These are phyloP conservation scores for Xylaria polymorpha DNA, from an alignment of 2,329 filamentous ascomycete genomes.

Conservation along the genomic window DNA sequence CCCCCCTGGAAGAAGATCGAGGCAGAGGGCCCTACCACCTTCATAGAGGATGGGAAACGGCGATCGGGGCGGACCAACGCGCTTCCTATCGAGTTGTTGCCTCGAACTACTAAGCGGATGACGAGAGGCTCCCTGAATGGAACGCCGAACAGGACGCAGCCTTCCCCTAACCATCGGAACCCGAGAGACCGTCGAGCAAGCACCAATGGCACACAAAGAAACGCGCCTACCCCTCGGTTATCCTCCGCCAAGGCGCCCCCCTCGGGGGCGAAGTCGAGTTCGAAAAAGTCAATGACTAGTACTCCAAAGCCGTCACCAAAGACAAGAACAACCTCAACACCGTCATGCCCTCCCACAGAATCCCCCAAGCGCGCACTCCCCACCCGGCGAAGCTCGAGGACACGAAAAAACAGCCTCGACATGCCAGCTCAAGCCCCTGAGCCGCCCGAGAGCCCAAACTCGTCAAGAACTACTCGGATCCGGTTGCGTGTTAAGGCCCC, in stretches of 20 bases:
- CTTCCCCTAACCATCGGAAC: constrained; percentile 46
- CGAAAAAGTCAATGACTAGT: constrained; percentile 41
- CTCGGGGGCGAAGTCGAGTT: constrained; percentile 41
- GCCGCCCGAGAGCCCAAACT: constrained; percentile 42
- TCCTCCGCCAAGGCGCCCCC: constrained; percentile 43
- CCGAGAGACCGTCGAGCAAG: constrained; percentile 48
- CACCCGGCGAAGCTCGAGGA: constrained; percentile 58
- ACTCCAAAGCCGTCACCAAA: constrained; percentile 43
- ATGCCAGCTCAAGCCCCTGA: constrained; percentile 41
- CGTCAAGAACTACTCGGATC: constrained; percentile 54
- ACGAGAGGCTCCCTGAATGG: constrained; percentile 60
- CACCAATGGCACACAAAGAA: constrained; percentile 47
- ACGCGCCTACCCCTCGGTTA: constrained; percentile 49
- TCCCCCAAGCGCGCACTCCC: constrained; percentile 56
- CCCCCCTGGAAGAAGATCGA: constrained; percentile 93
- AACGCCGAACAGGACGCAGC: constrained; percentile 35
- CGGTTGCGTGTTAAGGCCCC: constrained; percentile 61
- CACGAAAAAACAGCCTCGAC: constrained; percentile 48
- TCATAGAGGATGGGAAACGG: constrained; percentile 77
- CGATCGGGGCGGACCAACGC: constrained; percentile 74
- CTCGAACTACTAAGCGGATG: constrained; percentile 62
- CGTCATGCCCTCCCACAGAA: constrained; percentile 54
- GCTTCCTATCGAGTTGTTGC: constrained; percentile 64
- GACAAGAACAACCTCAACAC: constrained; percentile 55
- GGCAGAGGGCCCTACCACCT: constrained; percentile 88